Percentiles rank a stretch among this genome's conserved stretches.
Evolutionary conservation across 2,329 filamentous ascomycete species (phyloP).

Genomic region (Mycosphaerella arachidis): DNA sequence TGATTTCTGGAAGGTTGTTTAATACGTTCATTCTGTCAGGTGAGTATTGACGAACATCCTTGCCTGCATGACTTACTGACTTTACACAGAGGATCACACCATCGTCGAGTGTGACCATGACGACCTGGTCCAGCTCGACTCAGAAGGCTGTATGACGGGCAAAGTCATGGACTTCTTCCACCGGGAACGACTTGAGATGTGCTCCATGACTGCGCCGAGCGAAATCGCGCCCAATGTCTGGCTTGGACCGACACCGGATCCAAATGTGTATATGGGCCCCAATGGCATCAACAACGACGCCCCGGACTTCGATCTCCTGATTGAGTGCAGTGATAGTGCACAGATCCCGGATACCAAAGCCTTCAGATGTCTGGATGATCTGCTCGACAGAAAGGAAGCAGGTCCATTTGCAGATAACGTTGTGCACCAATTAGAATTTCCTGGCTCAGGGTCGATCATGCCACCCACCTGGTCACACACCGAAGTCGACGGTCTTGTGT

Average conservation of each 20-base stretch:
- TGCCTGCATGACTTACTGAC: constrained; percentile 26
- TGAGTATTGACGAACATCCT: constrained; percentile 33
- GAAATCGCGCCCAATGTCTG: constrained; percentile 88
- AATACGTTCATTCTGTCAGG: constrained; percentile 76
- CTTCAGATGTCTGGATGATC: constrained; percentile 59
- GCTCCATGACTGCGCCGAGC: constrained; percentile 80
- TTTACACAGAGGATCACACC: constrained; percentile 56
- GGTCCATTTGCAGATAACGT: constrained; percentile 36
- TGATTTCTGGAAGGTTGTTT: constrained; percentile 52
- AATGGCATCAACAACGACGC: constrained; percentile 45
- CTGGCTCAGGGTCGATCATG: constrained; percentile 88
- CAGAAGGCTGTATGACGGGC: constrained; percentile 66
- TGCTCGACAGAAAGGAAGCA: constrained; percentile 33
- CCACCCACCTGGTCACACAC: constrained; percentile 76
- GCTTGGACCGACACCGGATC: constrained; percentile 80
- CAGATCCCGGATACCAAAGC: constrained; percentile 66
- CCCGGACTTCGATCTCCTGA: constrained; percentile 63
- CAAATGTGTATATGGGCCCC: constrained; percentile 42
- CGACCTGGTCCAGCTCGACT: constrained; percentile 71
- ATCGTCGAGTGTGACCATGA: constrained; percentile 67
- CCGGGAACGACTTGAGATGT: constrained; percentile 89
- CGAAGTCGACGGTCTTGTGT: constrained; percentile 78
- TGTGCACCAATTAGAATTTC: constrained; percentile 69
- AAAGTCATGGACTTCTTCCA: constrained; percentile 82
- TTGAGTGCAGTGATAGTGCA: constrained; percentile 85